Evolutionary conservation across 2,329 filamentous ascomycete genomes (phyloP).

Genomic region (Aspergillus texensis): DNA sequence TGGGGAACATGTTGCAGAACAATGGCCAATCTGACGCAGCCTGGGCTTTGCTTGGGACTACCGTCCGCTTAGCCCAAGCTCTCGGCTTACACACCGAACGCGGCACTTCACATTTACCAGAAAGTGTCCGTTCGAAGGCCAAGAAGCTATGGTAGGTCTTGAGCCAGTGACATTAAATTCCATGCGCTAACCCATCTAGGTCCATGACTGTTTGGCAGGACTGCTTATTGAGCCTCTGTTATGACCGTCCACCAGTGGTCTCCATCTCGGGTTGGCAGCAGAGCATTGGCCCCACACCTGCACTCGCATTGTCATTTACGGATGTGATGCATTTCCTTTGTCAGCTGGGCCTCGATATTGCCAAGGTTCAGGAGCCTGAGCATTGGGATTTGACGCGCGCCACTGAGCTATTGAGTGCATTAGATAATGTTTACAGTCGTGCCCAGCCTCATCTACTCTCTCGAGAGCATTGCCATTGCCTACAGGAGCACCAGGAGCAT

Average conservation of each 20-base stretch:
- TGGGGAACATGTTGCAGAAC: constrained; percentile 52
- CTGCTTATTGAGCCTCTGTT: constrained; percentile 37
- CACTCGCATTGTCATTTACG: constrained; percentile 24
- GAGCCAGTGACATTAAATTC: not conserved
- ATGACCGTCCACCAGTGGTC: constrained; percentile 36
- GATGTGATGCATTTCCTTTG: constrained; percentile 35
- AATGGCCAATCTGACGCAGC: constrained; percentile 36
- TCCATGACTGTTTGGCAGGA: constrained; percentile 40
- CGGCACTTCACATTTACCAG: constrained; percentile 27
- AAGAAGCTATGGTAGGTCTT: constrained; percentile 26
- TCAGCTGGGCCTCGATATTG: constrained; percentile 31
- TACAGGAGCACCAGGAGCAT: constrained; percentile 56
- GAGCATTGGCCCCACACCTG: constrained; percentile 16
- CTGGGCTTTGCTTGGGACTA: constrained; percentile 35
- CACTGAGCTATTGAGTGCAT: constrained; percentile 42
- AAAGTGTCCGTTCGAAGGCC: constrained; percentile 27
- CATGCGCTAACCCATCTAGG: constrained; percentile 18
- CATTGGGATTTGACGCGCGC: constrained; percentile 14
- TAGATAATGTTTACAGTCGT: constrained; percentile 50
- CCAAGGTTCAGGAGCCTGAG: constrained; percentile 48
- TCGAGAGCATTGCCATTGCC: constrained; percentile 36
- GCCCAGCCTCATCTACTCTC: constrained; percentile 54
- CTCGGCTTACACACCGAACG: constrained; percentile 43
- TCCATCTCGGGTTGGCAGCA: constrained; percentile 28
- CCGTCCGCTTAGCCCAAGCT: constrained; percentile 36